Evolutionary conservation across 164 flowering plant species (phyloP), one percentile per base, ranked within the genome.

Genomic region (Malania oleifera): DNA sequence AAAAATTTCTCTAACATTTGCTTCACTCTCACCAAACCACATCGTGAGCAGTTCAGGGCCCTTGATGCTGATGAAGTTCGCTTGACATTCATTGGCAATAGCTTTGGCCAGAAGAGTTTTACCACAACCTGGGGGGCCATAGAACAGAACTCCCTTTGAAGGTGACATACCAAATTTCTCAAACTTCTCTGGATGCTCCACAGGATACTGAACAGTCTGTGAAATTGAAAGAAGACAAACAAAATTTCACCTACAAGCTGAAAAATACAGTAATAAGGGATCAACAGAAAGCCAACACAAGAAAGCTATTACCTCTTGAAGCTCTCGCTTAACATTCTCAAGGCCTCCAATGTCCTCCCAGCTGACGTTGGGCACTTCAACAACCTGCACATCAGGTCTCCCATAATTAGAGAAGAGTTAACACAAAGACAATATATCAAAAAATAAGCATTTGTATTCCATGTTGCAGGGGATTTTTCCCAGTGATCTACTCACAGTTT

Each of bases 21-120:
- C 78, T 56, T 74, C 78, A 67, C 78, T 74, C 65, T 74, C 78
- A 45, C 78, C 78, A 65, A 74, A 74, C 78, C 78, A 74, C 78
- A 70, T 70, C 0, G 78, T 74, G 31, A 74, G 75, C 55, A 74
- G 43, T 51, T 74, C 78, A 48, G 78, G 78, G 5, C 78, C 78
- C 60, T 75, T 71, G 58, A 75, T 55, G 38, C 75, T 75, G 57
- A 75, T 75, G 55, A 75, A 71, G 64, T 72, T 75, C 40, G 75
- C 75, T 51, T 71, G 75, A 50, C 75, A 75, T 59, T 75, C 78
- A 66, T 71, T 75, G 50, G 78, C 78, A 54, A 71, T 72, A 23
- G 75, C 76, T 70, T 75, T 75, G n/a, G 78, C 78, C 34, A 74
- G 59, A 7, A 75, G 59, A 27, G 79, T 75, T 55, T 75, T 75